A percentile compares a stretch with the other conserved stretches of the same genome.
Evolutionary conservation across 192 early-diverging fungal genomes (phyloP).

Genomic region (Backusella morwellensis): DNA sequence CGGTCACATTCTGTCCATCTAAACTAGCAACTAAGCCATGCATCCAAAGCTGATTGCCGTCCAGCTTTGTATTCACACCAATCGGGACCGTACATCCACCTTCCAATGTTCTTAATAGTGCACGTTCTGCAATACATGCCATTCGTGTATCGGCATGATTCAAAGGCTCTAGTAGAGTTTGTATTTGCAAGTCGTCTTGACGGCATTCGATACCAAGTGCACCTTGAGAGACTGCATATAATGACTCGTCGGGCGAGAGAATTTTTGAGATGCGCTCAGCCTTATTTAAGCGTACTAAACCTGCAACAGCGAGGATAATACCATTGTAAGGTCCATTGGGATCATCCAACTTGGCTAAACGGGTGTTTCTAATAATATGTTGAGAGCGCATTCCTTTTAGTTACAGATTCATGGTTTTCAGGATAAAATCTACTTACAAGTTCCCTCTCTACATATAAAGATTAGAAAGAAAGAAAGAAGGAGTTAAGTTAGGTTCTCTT

Average conservation of each 20-base stretch:
- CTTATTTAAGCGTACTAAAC: conserved; percentile 71
- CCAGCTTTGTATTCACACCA: conserved; percentile 70
- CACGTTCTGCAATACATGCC: conserved; percentile 76
- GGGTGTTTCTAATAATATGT: conserved; percentile 62
- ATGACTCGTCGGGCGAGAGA: conserved; percentile 54
- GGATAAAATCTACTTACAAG: conserved; percentile 27
- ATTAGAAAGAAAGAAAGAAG: background rate
- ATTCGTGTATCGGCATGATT: conserved; percentile 63
- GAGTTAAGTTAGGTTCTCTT: background rate
- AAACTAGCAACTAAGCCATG: conserved; percentile 69
- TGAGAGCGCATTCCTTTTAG: too few relatives aligned
- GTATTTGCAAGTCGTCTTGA: conserved; percentile 48
- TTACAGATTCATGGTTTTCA: too few relatives aligned
- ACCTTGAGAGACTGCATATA: conserved; percentile 93
- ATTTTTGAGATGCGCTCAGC: conserved; percentile 69
- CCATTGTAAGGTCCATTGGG: conserved; percentile 65
- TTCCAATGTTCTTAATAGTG: conserved; percentile 84
- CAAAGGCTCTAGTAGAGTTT: conserved; percentile 55
- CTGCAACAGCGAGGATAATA: conserved; percentile 84
- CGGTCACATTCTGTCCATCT: conserved; percentile 68
- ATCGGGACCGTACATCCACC: conserved; percentile 96
- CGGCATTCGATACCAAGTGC: conserved; percentile 84
- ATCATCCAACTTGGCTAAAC: conserved; percentile 84
- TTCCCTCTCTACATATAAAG: conserved; percentile 24
- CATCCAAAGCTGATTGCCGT: conserved; percentile 44